Percentiles rank a stretch among this genome's conserved stretches.
Conservation (phyloP, 2,329 filamentous ascomycete species). For the Colletotrichum sp. region DNA sequence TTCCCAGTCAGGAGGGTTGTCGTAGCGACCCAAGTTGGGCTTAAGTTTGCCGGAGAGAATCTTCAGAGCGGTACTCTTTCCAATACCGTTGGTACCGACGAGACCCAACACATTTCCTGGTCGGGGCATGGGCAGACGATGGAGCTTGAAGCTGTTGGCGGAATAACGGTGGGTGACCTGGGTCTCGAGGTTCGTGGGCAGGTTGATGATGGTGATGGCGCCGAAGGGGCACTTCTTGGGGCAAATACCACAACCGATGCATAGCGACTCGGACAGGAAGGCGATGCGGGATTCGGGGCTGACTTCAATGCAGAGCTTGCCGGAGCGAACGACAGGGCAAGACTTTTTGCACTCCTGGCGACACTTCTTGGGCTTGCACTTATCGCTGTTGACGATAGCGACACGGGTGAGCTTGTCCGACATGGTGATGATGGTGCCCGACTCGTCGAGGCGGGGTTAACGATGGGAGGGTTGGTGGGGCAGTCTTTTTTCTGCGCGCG, state of each 20-base stretch:
- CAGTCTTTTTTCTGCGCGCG: background rate
- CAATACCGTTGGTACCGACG: constrained; percentile 99
- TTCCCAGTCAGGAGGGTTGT: constrained; percentile 98
- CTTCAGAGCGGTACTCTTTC: constrained; percentile 99
- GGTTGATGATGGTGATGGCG: constrained; percentile 99
- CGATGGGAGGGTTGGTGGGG: constrained; percentile 10
- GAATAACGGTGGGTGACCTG: constrained; percentile 99
- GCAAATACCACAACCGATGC: constrained; percentile 99
- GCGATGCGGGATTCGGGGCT: constrained; percentile 87
- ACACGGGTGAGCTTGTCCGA: constrained; percentile 96
- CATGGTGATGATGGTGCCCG: constrained; percentile 61
- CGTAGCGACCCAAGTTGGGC: constrained; percentile 93
- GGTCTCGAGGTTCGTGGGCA: constrained; percentile 98
- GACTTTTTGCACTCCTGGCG: constrained; percentile 99
- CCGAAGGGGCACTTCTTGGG: constrained; percentile 99
- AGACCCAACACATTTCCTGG: constrained; percentile 95
- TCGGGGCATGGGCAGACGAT: constrained; percentile 93
- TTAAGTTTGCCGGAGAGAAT: constrained; percentile 98
- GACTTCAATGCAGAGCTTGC: constrained; percentile 98
- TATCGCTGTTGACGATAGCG: constrained; percentile 98
- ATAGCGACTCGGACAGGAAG: constrained; percentile 95
- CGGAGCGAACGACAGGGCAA: constrained; percentile 94
- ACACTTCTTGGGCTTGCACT: constrained; percentile 81
- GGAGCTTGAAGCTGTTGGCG: constrained; percentile 99
- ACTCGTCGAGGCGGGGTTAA: constrained; percentile 19